Evolutionary conservation across 306 rosid genomes (phyloP).

Genomic region (Benincasa hispida): DNA sequence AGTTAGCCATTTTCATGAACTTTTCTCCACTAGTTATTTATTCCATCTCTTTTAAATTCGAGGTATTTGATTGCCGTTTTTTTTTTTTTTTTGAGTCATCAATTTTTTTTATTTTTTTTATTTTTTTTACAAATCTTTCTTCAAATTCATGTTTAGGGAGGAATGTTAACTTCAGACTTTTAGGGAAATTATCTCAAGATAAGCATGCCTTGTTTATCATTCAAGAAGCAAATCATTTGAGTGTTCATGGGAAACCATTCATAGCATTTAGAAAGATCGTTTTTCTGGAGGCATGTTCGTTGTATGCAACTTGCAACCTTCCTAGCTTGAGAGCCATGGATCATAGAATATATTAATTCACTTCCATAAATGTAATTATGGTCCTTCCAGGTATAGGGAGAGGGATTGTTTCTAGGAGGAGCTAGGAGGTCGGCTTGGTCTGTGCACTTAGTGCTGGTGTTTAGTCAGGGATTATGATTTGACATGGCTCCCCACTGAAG

Average conservation of each 20-base stretch:
- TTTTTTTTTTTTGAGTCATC: no score
- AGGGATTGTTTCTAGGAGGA: neutral
- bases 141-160: neutral
- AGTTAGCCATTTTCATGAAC: no score
- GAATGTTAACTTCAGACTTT: neutral
- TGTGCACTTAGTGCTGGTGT: neutral
- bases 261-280: neutral
- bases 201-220: neutral
- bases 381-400: neutral
- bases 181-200: neutral
- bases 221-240: neutral
- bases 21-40: no score
- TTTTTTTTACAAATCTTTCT: neutral
- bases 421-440: neutral
- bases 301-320: neutral
- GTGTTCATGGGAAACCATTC: neutral
- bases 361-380: neutral
- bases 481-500: neutral
- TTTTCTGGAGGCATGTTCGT: neutral
- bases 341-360: neutral
- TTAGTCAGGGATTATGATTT: neutral
- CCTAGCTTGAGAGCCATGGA: neutral
- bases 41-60: no score
- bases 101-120: neutral
- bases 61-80: neutral